Evolutionary conservation across 2,329 filamentous ascomycete genomes (phyloP).

Genomic region (Seiridium cupressi): DNA sequence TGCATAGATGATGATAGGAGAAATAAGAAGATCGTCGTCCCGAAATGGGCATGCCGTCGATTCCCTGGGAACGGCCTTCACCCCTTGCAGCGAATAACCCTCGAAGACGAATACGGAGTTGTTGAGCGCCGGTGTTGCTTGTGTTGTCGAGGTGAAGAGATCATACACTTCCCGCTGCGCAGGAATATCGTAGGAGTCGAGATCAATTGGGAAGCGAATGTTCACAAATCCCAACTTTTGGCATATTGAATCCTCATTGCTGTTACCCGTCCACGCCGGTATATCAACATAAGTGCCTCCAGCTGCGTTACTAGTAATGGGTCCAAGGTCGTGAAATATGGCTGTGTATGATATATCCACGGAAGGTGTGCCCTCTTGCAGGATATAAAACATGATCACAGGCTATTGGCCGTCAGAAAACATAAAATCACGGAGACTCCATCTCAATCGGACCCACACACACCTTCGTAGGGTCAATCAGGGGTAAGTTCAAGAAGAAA

Average conservation of each 20-base stretch:
- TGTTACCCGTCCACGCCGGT: neutral
- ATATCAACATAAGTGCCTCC: neutral
- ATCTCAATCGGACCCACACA: no score
- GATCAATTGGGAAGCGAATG: slow-evolving; percentile 3
- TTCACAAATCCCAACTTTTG: neutral
- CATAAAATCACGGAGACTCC: no score
- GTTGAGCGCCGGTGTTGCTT: neutral
- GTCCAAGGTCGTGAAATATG: no score
- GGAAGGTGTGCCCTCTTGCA: no score
- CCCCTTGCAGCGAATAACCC: slow-evolving; percentile 4
- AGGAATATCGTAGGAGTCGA: neutral
- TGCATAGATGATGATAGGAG: slow-evolving; percentile 35
- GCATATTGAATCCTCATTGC: neutral
- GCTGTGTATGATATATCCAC: no score
- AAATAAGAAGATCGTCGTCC: slow-evolving; percentile 13
- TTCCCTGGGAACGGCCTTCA: neutral
- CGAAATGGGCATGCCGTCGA: slow-evolving; percentile 3
- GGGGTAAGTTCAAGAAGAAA: neutral
- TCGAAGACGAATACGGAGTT: slow-evolving; percentile 2
- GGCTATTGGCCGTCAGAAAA: no score
- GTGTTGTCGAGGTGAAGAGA: neutral
- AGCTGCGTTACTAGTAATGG: no score
- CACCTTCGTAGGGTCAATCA: no score
- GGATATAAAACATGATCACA: no score
- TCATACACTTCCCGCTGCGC: slow-evolving; percentile 4